phyloP scores from a whole-genome alignment of 768 basidiomycete genomes.

The Lanmaoa pseudosensibilis region DNA sequence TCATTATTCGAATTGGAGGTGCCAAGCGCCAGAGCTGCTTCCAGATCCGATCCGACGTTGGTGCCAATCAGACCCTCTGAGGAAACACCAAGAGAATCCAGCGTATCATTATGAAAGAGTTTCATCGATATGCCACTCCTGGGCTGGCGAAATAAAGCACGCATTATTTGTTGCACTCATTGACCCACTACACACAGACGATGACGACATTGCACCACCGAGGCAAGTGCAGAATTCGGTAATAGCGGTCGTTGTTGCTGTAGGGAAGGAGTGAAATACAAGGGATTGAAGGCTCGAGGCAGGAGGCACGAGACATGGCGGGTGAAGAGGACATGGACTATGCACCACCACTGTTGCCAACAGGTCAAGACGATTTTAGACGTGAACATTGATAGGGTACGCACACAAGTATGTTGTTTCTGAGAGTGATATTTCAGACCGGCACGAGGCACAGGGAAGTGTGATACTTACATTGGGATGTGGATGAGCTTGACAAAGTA shows the following conservation, averaged over 20 bases:
- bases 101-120: slow-evolving; percentile 12
- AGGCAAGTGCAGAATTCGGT: neutral
- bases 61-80: neutral
- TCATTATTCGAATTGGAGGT: slow-evolving; percentile 16
- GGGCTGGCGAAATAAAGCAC: slow-evolving; percentile 3
- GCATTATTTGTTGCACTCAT: neutral
- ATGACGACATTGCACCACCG: neutral
- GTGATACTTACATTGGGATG: slow-evolving; percentile 85
- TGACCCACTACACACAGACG: neutral
- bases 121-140: neutral
- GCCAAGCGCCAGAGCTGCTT: slow-evolving; percentile 26
- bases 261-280: slow-evolving; percentile 22
- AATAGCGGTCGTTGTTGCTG: slow-evolving; percentile 8
- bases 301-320: slow-evolving; percentile 9
- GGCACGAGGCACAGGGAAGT: neutral
- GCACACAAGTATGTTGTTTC: slow-evolving; percentile 98
- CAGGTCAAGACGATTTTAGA: slow-evolving; percentile 26
- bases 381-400: slow-evolving; percentile 36
- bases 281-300: slow-evolving; percentile 13
- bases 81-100: slow-evolving; percentile 2
- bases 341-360: slow-evolving; percentile 66
- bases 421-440: slow-evolving; percentile 34
- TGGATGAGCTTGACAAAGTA: slow-evolving; percentile 99
- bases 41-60: slow-evolving; percentile 14
- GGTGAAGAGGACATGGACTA: slow-evolving; percentile 37